Base-by-base conservation (phyloP, 495 filamentous ascomycete species). In the Filosporella fistucella region DNA sequence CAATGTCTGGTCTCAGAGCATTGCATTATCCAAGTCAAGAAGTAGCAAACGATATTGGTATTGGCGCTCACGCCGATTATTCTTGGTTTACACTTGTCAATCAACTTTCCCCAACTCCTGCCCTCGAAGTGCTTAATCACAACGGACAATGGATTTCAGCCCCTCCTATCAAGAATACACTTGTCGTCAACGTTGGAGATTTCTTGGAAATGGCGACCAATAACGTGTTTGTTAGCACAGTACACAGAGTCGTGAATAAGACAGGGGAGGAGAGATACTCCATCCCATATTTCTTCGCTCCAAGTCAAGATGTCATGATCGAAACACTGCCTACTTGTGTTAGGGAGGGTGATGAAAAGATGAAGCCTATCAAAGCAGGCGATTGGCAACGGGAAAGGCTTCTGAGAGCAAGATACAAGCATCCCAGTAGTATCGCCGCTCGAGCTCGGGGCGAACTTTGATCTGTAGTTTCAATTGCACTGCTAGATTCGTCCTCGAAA, bases 181-280 rank as follows among this genome's bases (percentile, higher is more conserved):
- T 73, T 42, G 71, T 76, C 1, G 59, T 76, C 18, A 76, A 76
- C 41, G 67, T 74, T 16, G 62, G 56, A 2, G 63, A 72, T 44
- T 63, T 60, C 16, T 42, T 70, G 30, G 58, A 58, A 13, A 52
- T 60, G 10, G 63, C 60, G 63, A 65, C 63, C 6, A 69, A 69
- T 42, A 55, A 61, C 23, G 63, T 43, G 20, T 73, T 70, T 39
- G 57, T 54, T 37, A 68, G 64, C 3, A 69, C 65, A 2, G 49
- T 68, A 5, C 69, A 73, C 35, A 65, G 68, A 1, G 68, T 64
- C 0, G 58, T 58, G 9, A 73, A 73, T 48, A 34, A 66, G 7
- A 64, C 68, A 0, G 66, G 65, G 3, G 50, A 66, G 12, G 64
- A 67, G 33, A 59, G 68, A 4, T 68, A 64, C 28, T 68, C 68